These are phyloP conservation scores for Physaria fendleri DNA, from an alignment of 345 rosid species.

Conservation along the genomic window DNA sequence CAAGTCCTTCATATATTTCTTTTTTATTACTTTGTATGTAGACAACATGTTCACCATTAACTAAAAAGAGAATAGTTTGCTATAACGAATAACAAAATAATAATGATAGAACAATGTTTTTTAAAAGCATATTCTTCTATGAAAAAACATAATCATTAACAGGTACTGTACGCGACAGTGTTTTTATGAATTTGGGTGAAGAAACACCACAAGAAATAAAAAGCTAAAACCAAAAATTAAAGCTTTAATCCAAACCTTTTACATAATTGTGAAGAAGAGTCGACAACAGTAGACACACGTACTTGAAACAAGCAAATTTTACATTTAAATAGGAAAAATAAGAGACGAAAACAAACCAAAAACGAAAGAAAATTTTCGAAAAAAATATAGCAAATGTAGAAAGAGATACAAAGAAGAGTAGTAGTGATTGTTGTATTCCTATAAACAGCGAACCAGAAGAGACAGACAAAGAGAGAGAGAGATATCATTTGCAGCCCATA, in stretches of 20 bases:
- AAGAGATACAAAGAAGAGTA: background rate
- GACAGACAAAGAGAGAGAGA: background rate
- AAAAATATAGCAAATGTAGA: background rate
- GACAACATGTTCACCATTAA: slow-evolving; percentile 3
- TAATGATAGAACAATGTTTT: background rate
- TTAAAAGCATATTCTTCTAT: too few relatives aligned
- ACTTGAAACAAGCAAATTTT: slow-evolving; percentile 15
- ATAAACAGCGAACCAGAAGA: slow-evolving; percentile 8
- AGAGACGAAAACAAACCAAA: slow-evolving; percentile 17
- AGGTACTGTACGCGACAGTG: background rate
- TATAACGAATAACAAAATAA: background rate
- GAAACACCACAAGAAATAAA: background rate
- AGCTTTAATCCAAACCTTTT: background rate
- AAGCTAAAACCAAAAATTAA: background rate
- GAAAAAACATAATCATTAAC: background rate
- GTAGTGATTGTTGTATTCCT: slow-evolving; percentile 8
- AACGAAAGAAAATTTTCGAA: background rate
- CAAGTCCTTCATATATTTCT: too few relatives aligned
- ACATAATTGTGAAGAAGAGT: background rate
- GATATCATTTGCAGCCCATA: slow-evolving; percentile 49
- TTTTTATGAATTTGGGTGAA: background rate
- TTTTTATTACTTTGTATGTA: background rate
- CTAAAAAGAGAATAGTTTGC: background rate
- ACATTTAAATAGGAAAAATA: slow-evolving; percentile 12
- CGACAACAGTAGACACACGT: background rate